These are phyloP conservation scores for Actinomortierella ambigua DNA, from an alignment of 371 early-diverging fungal genomes.

Conservation along the genomic window DNA sequence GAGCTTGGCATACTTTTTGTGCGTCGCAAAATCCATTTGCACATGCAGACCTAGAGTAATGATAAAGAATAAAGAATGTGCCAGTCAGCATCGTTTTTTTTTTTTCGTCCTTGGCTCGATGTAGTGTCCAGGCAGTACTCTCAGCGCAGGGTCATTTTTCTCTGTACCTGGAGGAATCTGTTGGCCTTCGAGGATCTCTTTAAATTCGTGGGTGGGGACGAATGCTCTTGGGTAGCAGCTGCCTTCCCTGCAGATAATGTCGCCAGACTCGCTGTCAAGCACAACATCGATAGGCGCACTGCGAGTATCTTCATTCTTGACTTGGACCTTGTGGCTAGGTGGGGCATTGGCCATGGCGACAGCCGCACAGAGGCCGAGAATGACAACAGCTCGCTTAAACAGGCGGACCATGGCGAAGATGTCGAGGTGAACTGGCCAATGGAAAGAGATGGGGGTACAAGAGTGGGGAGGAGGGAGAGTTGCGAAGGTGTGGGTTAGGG, in stretches of 20 bases:
- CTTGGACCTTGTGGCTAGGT: constrained; percentile 12
- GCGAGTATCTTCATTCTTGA: constrained; percentile 4
- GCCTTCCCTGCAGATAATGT: constrained; percentile 33
- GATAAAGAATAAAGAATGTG: neutral
- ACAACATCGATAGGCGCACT: neutral
- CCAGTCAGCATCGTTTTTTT: neutral
- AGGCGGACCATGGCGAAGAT: no score
- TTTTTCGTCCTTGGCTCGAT: neutral
- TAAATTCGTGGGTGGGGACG: constrained; percentile 57
- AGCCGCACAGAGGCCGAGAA: constrained; percentile 41
- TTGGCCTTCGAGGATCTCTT: constrained; percentile 56
- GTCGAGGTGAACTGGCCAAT: no score
- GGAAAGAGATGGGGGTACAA: no score
- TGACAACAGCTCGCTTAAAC: constrained; percentile 1
- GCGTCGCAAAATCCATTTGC: constrained; percentile 59
- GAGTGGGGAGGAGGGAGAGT: no score
- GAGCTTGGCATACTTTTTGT: constrained; percentile 55
- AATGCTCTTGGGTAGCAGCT: constrained; percentile 59
- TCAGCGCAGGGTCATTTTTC: no score
- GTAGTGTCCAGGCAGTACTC: no score
- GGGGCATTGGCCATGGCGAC: constrained; percentile 31
- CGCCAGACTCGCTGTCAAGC: neutral
- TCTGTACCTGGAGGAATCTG: constrained; percentile 54
- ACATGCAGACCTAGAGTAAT: constrained; percentile 54
- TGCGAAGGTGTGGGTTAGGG: no score